Conservation (phyloP, 2,329 filamentous ascomycete species). For the Achaetomium macrosporum region DNA sequence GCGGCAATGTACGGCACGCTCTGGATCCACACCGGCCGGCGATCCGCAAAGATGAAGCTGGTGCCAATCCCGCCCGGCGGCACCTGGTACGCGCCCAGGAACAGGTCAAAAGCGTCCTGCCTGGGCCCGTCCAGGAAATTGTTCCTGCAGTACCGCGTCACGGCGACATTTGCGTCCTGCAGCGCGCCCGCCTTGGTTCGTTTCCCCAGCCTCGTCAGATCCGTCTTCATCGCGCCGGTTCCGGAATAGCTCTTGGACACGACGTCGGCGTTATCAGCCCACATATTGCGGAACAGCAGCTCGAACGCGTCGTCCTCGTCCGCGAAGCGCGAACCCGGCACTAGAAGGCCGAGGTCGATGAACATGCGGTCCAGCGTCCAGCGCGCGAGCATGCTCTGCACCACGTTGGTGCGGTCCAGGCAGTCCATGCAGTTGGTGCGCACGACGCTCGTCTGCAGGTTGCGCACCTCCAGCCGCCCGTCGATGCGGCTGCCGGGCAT, state of each 20-base stretch:
- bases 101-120: constrained; percentile 93
- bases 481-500: constrained; percentile 61
- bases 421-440: constrained; percentile 99
- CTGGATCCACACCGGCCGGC: constrained; percentile 80
- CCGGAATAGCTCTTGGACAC: constrained; percentile 91
- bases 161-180: constrained; percentile 80
- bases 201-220: constrained; percentile 89
- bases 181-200: constrained; percentile 79
- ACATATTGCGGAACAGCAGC: constrained; percentile 89
- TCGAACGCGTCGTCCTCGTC: constrained; percentile 77
- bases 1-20: constrained; percentile 87
- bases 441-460: constrained; percentile 81
- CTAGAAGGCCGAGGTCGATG: constrained; percentile 72
- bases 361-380: constrained; percentile 87
- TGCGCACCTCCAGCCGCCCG: constrained; percentile 72
- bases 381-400: constrained; percentile 93
- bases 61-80: constrained; percentile 64
- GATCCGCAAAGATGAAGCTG: constrained; percentile 73
- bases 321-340: constrained; percentile 68
- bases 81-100: constrained; percentile 80
- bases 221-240: constrained; percentile 95
- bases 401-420: constrained; percentile 92
- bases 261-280: constrained; percentile 97
- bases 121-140: constrained; percentile 92
- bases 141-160: constrained; percentile 85